Conservation (phyloP, 2,329 filamentous ascomycete genomes). For the Fusarium sp. region DNA sequence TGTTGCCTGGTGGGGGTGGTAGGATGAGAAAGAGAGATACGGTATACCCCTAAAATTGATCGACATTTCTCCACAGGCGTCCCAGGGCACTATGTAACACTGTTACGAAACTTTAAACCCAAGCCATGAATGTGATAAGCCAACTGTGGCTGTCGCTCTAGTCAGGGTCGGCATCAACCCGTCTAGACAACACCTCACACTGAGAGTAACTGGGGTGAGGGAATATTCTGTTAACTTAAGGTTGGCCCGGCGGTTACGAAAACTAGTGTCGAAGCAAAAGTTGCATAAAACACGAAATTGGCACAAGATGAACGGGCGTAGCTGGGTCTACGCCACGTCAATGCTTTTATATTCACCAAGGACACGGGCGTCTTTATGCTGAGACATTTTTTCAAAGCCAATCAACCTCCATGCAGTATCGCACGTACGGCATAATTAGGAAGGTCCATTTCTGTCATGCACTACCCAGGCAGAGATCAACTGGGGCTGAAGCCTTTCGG, state of each 20-base stretch:
- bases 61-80: neutral
- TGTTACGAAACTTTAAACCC: neutral
- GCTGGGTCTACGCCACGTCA: neutral
- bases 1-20: neutral
- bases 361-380: neutral
- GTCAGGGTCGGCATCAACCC: too few species aligned
- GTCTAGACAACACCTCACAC: neutral
- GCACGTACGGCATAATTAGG: neutral
- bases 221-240: neutral
- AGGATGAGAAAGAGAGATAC: neutral
- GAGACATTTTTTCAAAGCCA: neutral
- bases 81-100: neutral
- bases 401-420: neutral
- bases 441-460: neutral
- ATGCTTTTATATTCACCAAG: neutral
- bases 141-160: neutral
- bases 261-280: rapidly evolving
- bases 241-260: rapidly evolving
- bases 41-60: neutral
- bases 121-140: neutral
- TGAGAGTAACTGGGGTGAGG: neutral
- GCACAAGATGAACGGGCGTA: neutral
- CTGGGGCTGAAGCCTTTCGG: neutral
- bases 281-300: neutral
- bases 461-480: rapidly evolving